phyloP scores from a whole-genome alignment of 1,284 basidiomycete genomes.

The Ustilago trichophora region DNA sequence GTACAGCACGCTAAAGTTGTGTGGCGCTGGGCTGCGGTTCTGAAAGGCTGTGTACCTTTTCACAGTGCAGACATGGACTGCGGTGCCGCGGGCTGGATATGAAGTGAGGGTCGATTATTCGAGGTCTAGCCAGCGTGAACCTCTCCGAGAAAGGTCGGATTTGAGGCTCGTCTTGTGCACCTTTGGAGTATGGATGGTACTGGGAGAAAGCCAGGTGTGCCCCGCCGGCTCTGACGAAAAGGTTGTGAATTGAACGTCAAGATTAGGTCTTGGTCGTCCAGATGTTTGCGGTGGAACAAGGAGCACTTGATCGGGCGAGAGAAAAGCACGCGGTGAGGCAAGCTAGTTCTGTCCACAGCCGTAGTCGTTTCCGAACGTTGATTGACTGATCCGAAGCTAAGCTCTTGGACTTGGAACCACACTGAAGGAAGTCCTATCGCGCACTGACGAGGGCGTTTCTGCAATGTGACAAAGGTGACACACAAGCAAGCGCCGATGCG shows the following conservation, averaged over 20 bases:
- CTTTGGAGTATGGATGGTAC: no score
- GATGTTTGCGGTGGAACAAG: no score
- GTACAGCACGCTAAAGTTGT: neutral
- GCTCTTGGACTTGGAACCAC: no score
- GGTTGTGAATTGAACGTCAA: no score
- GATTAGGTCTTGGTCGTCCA: no score
- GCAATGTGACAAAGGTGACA: no score
- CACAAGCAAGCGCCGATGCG: neutral
- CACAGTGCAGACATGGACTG: constrained; percentile 7
- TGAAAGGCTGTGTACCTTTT: constrained; percentile 13
- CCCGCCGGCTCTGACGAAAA: neutral
- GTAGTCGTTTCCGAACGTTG: no score
- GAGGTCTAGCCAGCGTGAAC: constrained; percentile 20
- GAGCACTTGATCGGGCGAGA: no score
- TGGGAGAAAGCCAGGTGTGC: neutral
- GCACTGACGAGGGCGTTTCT: neutral
- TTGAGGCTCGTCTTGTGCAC: neutral
- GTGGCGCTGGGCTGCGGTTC: constrained; percentile 12
- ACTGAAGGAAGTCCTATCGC: no score
- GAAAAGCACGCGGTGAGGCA: no score
- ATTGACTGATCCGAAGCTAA: no score
- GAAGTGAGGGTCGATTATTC: constrained; percentile 13
- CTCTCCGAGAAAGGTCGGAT: neutral
- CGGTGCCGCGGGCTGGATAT: constrained; percentile 1
- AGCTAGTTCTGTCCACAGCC: no score